Conservation (phyloP, 1,139 yeast species). For the Taphrina deformans region DNA sequence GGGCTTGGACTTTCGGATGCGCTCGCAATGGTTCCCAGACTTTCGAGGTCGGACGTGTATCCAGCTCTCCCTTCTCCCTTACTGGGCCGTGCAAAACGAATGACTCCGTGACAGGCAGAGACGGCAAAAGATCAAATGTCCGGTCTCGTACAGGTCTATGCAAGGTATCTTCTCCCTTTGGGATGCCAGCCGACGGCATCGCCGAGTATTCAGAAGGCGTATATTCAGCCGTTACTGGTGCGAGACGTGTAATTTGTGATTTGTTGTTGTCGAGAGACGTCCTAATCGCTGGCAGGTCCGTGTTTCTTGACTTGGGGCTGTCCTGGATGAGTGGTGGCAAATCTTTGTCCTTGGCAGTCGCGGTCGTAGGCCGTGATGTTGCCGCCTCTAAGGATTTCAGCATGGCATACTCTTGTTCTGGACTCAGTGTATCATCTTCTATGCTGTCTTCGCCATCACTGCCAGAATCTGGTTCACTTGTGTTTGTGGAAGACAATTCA, state of each 20-base stretch:
- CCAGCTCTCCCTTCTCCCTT: not conserved
- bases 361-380: not conserved
- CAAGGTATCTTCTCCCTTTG: not conserved
- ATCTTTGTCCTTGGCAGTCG: not conserved
- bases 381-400: not conserved
- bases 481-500: not conserved
- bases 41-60: not conserved
- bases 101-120: not conserved
- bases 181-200: not conserved
- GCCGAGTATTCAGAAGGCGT: slow-evolving; percentile 14
- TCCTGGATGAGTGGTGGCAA: not conserved
- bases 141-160: not conserved
- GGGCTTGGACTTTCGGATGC: not conserved
- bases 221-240: not conserved
- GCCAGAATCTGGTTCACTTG: not conserved
- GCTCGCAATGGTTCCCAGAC: slow-evolving; percentile 8
- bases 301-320: not conserved
- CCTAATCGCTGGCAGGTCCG: not conserved
- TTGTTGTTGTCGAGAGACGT: not conserved
- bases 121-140: not conserved
- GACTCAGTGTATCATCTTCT: not conserved
- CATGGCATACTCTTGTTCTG: slow-evolving; percentile 10
- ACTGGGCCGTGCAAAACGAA: not conserved
- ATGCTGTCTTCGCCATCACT: not conserved
- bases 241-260: not conserved